Evolutionary conservation across 1,284 basidiomycete species (phyloP), one percentile per base, ranked within the genome.

Genomic region (Malassezia cuniculi): DNA sequence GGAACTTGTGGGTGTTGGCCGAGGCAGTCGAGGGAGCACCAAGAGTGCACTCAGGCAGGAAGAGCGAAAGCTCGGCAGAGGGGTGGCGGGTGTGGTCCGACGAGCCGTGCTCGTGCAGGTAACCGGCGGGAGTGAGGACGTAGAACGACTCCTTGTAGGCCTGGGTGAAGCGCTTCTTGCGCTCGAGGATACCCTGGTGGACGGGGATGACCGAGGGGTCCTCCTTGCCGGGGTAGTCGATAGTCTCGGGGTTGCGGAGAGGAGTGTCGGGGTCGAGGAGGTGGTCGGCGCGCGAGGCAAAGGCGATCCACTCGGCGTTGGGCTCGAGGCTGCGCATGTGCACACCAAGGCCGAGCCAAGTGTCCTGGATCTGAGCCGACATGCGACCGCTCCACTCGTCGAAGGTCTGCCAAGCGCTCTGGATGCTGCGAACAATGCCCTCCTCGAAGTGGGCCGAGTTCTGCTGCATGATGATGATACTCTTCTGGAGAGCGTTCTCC

Each of bases 391-490:
- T 81, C 90, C 90, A 97, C 70, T 95, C 89, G 62, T 90, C 84
- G 65, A 85, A 97, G 1, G 87, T 95, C 52, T 82, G 78, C 90
- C 90, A 97, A 1, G 90, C 86, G 25, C 84, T 86, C 70, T 97
- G 87, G 53, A 97, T 79, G 21, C 85, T 80, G 53, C 85, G 82
- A 27, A 97, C 86, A 57, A 97, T 84, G 47, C 89, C 90, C 61
- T 87, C 84, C 70, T 95, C 90, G 57, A 97, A 97, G 68, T 93
- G 82, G 16, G 89, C 90, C 32, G 82, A 85, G 70, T 94, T 94
- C 60, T 94, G 68, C 68, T 97, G 90, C 78, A 94, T 95, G 69
- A 97, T 93, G 63, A 97, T 81, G 64, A 95, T 83, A n/a, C 81
- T 85, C 69, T 97, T 97, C 70, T 97, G 93, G 14, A 97, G 77